A percentile compares a stretch with the other conserved stretches of the same genome.
Evolutionary conservation across 1,284 basidiomycete species (phyloP).

Genomic region (Pascua sp.): DNA sequence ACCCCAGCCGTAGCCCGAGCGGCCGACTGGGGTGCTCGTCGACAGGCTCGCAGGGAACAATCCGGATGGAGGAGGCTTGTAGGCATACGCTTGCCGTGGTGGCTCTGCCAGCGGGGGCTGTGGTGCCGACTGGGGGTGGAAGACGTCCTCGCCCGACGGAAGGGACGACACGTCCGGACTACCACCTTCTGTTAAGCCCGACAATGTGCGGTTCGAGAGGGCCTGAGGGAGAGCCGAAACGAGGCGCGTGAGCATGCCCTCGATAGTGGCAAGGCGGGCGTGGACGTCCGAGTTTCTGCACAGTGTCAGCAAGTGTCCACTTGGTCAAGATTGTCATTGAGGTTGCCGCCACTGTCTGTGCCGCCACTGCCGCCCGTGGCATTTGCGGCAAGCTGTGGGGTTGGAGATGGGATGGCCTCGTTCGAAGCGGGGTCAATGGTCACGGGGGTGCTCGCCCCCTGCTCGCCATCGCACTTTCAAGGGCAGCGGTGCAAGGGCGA

Average conservation of each 20-base stretch:
- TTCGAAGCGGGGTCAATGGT: too few species aligned
- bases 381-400: too few species aligned
- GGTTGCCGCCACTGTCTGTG: background rate
- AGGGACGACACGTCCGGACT: conserved; percentile 40
- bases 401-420: too few species aligned
- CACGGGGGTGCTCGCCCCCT: too few species aligned
- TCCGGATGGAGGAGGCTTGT: conserved; percentile 45
- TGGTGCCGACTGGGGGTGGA: conserved; percentile 37
- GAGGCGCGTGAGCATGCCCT: conserved; percentile 43
- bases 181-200: conserved; percentile 15
- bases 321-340: background rate
- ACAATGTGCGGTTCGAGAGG: background rate
- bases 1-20: conserved; percentile 44
- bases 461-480: too few species aligned
- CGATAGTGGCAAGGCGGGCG: conserved; percentile 46
- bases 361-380: background rate
- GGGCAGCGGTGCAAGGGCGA: too few species aligned
- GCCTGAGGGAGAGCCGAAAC: conserved; percentile 31
- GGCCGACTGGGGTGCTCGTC: conserved; percentile 30
- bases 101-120: conserved; percentile 14
- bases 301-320: too few species aligned
- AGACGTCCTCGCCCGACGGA: conserved; percentile 39
- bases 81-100: conserved; percentile 29
- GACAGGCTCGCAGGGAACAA: conserved; percentile 40
- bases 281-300: conserved; percentile 47